Base-by-base conservation (phyloP, 2,329 filamentous ascomycete genomes). In the Claviceps lovelessii region DNA sequence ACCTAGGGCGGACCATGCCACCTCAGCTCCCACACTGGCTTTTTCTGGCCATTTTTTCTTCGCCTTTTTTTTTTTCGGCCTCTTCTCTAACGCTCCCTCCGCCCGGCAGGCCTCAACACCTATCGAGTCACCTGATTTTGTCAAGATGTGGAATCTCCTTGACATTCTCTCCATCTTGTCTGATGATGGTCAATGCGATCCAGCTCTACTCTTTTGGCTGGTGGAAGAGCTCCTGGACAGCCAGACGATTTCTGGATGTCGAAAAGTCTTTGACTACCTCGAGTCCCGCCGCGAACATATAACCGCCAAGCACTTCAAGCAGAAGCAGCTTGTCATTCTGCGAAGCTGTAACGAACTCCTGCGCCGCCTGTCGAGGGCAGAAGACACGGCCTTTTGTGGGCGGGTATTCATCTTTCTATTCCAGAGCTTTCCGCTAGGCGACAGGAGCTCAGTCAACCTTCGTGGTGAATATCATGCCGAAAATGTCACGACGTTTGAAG, bases 381-480 rank as follows among this genome's bases (percentile, higher is more conserved):
- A 97, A 67, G 93, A 98, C 68, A 94, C 93, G 0, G 90, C 94
- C 0, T 98, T 99, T 67, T 98, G 93, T 65, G 93, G 93, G 17
- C 81, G 93, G 44, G 93, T 99, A 31, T 97, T 97, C 69, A 96
- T 98, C 59, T 99, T 96, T 69, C 81, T 98, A 66, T 98, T 97
- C 69, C 93, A 98, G 68, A 95, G 90, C 68, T 97, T 98, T 64
- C 93, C 93, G 1, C 76, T 98, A 0, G 91, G 91, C 37, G 94
- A 98, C 70, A 93, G 91, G 67, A 97, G 93, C 67, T 96, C 93
- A 0, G 93, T 98, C 51, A 99, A 99, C 65, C 76, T 97, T 44
- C 82, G 93, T 52, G 93, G 93, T 61, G 91, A 97, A 71, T 99
- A 93, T 61, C 93, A 99, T 64, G 82, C 87, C 31, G 93, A 97